A percentile compares a stretch with the other conserved stretches of the same genome.
phyloP scores from a whole-genome alignment of 1,284 basidiomycete species.

The Leccinum subrobustum region DNA sequence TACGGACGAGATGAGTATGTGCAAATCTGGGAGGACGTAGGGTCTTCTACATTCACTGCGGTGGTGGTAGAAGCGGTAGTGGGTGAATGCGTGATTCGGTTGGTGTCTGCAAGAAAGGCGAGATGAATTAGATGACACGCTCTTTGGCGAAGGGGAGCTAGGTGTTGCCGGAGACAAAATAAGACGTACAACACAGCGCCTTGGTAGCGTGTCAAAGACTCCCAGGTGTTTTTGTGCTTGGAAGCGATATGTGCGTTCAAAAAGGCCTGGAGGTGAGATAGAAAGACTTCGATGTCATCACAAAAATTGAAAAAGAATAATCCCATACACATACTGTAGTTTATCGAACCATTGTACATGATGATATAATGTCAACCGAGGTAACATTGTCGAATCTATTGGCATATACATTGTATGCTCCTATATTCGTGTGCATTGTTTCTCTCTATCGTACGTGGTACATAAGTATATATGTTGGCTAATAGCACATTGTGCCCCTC shows the following conservation, averaged over 20 bases:
- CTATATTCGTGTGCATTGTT: too few species aligned
- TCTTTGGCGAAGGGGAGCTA: background rate
- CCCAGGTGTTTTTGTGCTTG: slow-evolving; percentile 88
- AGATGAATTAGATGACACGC: background rate
- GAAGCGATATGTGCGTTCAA: slow-evolving; percentile 91
- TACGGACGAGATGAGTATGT: slow-evolving; percentile 90
- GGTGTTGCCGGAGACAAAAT: background rate
- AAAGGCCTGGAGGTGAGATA: slow-evolving; percentile 84
- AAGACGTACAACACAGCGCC: slow-evolving; percentile 79
- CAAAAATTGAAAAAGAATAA: too few species aligned
- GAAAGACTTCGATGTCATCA: slow-evolving; percentile 53
- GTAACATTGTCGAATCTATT: too few species aligned
- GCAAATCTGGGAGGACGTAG: slow-evolving; percentile 61
- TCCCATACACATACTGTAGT: too few species aligned
- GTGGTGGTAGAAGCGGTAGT: slow-evolving; percentile 27
- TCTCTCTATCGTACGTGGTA: too few species aligned
- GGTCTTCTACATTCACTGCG: slow-evolving; percentile 35
- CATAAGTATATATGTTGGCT: too few species aligned
- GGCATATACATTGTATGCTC: too few species aligned
- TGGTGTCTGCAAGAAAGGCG: slow-evolving; percentile 66
- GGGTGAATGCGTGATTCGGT: slow-evolving; percentile 59
- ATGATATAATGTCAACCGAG: too few species aligned
- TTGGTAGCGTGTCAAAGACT: slow-evolving; percentile 91
- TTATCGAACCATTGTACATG: too few species aligned
- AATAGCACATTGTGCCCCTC: too few species aligned